Evolutionary conservation across 2,329 filamentous ascomycete genomes (phyloP).

Genomic region (Acarospora socialis): DNA sequence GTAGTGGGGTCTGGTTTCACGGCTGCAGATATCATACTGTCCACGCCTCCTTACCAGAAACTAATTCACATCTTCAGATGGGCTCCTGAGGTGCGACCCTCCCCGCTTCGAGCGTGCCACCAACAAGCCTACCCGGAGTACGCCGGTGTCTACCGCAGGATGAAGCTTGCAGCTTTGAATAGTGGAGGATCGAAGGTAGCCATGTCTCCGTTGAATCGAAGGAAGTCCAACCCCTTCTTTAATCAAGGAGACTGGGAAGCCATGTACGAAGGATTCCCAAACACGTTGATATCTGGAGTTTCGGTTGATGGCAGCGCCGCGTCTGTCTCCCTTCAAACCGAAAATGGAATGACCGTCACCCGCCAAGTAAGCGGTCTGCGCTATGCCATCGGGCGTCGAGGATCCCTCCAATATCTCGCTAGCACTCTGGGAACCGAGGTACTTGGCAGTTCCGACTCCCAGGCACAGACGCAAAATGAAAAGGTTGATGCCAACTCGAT

Average conservation of each 20-base stretch:
- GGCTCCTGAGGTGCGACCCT: slow-evolving; percentile 40
- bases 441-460: slow-evolving; percentile 18
- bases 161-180: slow-evolving; percentile 40
- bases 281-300: slow-evolving; percentile 33
- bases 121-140: slow-evolving; percentile 49
- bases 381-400: slow-evolving; percentile 43
- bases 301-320: slow-evolving; percentile 21
- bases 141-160: slow-evolving; percentile 43
- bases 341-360: slow-evolving; percentile 30
- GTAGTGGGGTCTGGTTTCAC: slow-evolving; percentile 49
- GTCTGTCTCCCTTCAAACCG: slow-evolving; percentile 29
- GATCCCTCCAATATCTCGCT: slow-evolving; percentile 38
- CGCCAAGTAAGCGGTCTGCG: slow-evolving; percentile 35
- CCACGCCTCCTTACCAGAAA: slow-evolving; percentile 33
- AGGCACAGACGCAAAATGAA: slow-evolving; percentile 7
- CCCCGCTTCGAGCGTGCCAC: slow-evolving; percentile 44
- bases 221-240: slow-evolving; percentile 32
- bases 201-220: slow-evolving; percentile 15
- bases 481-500: slow-evolving; percentile 25
- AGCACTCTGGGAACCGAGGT: slow-evolving; percentile 34
- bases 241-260: slow-evolving; percentile 34
- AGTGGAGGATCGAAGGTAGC: slow-evolving; percentile 10
- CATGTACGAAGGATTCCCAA: slow-evolving; percentile 41
- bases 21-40: slow-evolving; percentile 47
- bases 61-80: slow-evolving; percentile 48